Conservation (phyloP, 768 basidiomycete genomes). For the Naganishia onofrii region DNA sequence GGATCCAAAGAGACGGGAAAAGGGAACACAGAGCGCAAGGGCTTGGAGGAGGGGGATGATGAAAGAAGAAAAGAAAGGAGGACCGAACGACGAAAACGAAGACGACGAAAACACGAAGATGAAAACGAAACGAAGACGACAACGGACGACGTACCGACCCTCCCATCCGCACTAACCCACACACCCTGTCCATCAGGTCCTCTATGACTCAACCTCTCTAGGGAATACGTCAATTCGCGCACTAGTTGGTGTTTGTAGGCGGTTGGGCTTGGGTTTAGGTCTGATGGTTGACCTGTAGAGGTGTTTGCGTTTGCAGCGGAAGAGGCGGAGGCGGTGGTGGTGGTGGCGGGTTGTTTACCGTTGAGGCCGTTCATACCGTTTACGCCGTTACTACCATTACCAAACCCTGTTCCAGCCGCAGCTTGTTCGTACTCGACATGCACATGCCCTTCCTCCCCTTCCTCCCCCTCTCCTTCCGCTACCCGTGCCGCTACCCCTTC, state of each 20-base stretch:
- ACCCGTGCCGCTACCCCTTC: no score
- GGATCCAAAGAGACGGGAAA: no score
- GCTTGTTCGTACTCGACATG: slow-evolving; percentile 3
- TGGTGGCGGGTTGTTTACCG: neutral
- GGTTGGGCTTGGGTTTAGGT: neutral
- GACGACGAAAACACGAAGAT: neutral
- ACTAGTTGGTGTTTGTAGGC: slow-evolving; percentile 4
- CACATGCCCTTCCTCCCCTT: neutral
- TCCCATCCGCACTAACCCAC: slow-evolving; percentile 29
- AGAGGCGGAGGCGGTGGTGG: neutral
- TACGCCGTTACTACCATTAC: no score
- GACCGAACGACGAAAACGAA: no score
- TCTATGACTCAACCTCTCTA: slow-evolving; percentile 34
- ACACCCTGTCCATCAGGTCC: slow-evolving; percentile 40
- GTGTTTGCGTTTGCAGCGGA: no score
- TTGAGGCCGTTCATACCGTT: neutral
- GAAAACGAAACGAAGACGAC: neutral
- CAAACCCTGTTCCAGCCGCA: neutral
- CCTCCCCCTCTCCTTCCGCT: no score
- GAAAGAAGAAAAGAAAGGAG: no score
- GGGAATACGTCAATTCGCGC: slow-evolving; percentile 1
- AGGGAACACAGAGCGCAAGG: no score
- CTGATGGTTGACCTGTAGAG: no score
- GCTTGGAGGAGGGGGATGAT: no score
- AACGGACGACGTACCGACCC: slow-evolving; percentile 29